These are phyloP conservation scores for Tulasnella calospora DNA, from an alignment of 768 basidiomycete genomes.

Conservation along the genomic window DNA sequence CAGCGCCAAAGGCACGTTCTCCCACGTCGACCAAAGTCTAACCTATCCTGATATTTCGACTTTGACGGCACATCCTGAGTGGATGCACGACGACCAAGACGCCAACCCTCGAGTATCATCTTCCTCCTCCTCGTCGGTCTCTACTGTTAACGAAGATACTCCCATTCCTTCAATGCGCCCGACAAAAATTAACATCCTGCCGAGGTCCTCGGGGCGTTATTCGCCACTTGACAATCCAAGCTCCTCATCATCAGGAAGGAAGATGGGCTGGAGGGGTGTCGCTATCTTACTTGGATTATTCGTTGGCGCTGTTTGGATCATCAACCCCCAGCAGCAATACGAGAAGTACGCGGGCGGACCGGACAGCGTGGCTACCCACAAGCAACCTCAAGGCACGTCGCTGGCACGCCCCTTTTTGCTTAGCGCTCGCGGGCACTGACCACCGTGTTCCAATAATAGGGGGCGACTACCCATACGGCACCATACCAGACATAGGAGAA, in stretches of 20 bases:
- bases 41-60: not conserved
- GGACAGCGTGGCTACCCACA: not conserved
- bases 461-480: not conserved
- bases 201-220: conserved; percentile 13
- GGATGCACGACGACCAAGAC: conserved; percentile 16
- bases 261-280: conserved; percentile 17
- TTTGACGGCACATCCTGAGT: conserved; percentile 3
- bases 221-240: conserved; percentile 1
- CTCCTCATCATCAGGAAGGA: not conserved
- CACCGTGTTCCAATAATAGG: not conserved
- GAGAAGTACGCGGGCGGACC: conserved; percentile 11
- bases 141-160: conserved; percentile 14
- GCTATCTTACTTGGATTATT: conserved; percentile 14
- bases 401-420: not conserved
- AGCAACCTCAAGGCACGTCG: not conserved
- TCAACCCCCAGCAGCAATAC: conserved; percentile 10
- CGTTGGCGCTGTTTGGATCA: conserved; percentile 18
- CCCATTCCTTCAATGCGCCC: conserved; percentile 17
- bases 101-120: conserved; percentile 12
- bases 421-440: not conserved
- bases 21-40: conserved; percentile 5
- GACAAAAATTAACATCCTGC: conserved; percentile 26
- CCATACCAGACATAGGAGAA: not conserved
- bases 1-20: not conserved
- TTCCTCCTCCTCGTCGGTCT: conserved; percentile 11